A percentile compares a stretch with the other conserved stretches of the same genome.
Conservation (phyloP, 2,329 filamentous ascomycete genomes). For the Cercospora janseana region DNA sequence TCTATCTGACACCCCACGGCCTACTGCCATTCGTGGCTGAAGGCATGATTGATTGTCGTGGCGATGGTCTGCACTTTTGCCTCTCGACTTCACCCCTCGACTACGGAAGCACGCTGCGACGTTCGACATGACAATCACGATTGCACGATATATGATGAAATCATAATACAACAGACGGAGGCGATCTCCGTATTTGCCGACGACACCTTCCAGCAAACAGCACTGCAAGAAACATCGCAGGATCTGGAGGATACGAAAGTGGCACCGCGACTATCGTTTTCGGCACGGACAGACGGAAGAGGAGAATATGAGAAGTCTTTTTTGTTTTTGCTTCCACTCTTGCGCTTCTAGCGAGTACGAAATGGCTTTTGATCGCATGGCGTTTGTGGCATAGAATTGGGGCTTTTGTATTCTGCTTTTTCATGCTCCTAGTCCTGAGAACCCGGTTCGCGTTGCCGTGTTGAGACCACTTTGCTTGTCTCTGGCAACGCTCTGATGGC, state of each 20-base stretch:
- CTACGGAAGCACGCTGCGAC: slow-evolving; percentile 27
- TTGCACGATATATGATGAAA: slow-evolving; percentile 27
- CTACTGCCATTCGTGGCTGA: slow-evolving; percentile 40
- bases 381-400: slow-evolving; percentile 26
- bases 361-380: slow-evolving; percentile 21
- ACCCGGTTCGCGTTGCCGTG: slow-evolving; percentile 11
- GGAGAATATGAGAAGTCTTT: too few species aligned
- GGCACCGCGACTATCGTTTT: neutral
- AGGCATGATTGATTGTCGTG: slow-evolving; percentile 16
- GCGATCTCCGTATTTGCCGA: slow-evolving; percentile 9
- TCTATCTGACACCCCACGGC: slow-evolving; percentile 36
- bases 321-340: slow-evolving; percentile 24
- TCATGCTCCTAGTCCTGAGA: slow-evolving; percentile 14
- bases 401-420: too few species aligned
- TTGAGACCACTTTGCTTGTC: neutral
- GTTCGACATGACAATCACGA: slow-evolving; percentile 22
- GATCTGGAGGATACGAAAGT: slow-evolving; percentile 5
- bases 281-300: neutral
- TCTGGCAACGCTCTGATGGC: neutral
- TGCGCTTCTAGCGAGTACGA: slow-evolving; percentile 28
- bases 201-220: slow-evolving; percentile 2
- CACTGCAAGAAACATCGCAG: slow-evolving; percentile 12
- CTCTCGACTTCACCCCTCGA: slow-evolving; percentile 20
- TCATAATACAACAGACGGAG: slow-evolving; percentile 11
- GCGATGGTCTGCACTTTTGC: slow-evolving; percentile 18